A percentile compares a stretch with the other conserved stretches of the same genome.
These are phyloP conservation scores for Tilletia setariae DNA, from an alignment of 1,284 basidiomycete genomes.

Conservation along the genomic window DNA sequence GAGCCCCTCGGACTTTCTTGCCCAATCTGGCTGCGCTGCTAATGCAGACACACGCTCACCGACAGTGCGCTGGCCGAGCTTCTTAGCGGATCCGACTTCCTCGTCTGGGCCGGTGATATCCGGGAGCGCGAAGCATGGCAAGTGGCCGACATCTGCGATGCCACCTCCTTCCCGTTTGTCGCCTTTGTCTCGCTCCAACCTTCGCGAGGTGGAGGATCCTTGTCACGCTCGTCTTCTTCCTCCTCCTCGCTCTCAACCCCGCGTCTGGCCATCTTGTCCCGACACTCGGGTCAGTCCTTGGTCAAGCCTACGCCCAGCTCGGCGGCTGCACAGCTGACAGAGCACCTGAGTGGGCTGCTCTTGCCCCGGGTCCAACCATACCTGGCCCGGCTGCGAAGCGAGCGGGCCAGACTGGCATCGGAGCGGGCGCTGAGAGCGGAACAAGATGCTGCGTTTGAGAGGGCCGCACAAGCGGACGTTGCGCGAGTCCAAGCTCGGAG, in stretches of 20 bases:
- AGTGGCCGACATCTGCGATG: slow-evolving; percentile 77
- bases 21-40: neutral
- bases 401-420: slow-evolving; percentile 32
- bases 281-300: slow-evolving; percentile 39
- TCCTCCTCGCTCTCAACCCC: slow-evolving; percentile 20
- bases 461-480: slow-evolving; percentile 7
- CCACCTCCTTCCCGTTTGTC: slow-evolving; percentile 86
- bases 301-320: slow-evolving; percentile 23
- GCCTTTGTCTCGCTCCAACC: slow-evolving; percentile 85
- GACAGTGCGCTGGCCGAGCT: slow-evolving; percentile 68
- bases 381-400: slow-evolving; percentile 33
- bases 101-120: slow-evolving; percentile 82
- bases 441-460: slow-evolving; percentile 42
- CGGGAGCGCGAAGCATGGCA: slow-evolving; percentile 76
- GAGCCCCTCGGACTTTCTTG: neutral
- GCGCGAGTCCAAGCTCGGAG: neutral
- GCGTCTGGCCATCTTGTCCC: slow-evolving; percentile 39
- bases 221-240: neutral
- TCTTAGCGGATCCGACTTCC: slow-evolving; percentile 67
- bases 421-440: slow-evolving; percentile 41
- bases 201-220: slow-evolving; percentile 26
- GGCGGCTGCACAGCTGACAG: slow-evolving; percentile 29
- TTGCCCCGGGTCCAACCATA: slow-evolving; percentile 37
- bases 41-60: slow-evolving; percentile 68
- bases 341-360: slow-evolving; percentile 41